These are phyloP conservation scores for Cercospora nicotianae DNA, from an alignment of 2,329 filamentous ascomycete genomes.

Conservation along the genomic window DNA sequence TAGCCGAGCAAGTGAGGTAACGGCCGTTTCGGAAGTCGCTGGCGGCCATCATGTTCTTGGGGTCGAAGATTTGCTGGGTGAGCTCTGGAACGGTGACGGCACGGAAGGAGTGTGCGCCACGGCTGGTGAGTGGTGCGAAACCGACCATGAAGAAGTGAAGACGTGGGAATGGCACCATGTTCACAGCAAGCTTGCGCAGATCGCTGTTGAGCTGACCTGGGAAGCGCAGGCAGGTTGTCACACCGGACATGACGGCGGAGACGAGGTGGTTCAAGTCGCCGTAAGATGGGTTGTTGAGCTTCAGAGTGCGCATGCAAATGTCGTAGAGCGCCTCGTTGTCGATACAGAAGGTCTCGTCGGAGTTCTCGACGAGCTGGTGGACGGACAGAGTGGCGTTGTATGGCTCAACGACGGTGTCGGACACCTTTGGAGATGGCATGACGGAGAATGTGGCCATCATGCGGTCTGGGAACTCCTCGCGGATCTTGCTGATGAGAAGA, in stretches of 20 bases:
- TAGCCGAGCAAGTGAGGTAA: conserved; percentile 98
- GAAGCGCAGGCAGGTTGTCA: conserved; percentile 98
- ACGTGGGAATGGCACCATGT: conserved; percentile 99
- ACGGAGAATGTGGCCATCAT: conserved; percentile 99
- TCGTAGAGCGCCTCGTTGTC: conserved; percentile 99
- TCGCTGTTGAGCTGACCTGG: conserved; percentile 99
- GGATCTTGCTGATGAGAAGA: conserved; percentile 99
- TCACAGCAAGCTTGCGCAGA: conserved; percentile 97
- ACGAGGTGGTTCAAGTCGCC: conserved; percentile 99
- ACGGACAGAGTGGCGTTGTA: conserved; percentile 99
- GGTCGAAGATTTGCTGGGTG: conserved; percentile 99
- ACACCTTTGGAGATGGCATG: conserved; percentile 98
- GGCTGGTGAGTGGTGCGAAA: conserved; percentile 96
- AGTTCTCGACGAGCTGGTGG: conserved; percentile 99
- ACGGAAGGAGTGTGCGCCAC: conserved; percentile 90
- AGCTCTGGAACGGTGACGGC: conserved; percentile 96
- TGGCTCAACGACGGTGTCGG: conserved; percentile 98
- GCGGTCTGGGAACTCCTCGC: conserved; percentile 99
- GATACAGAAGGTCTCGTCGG: conserved; percentile 99
- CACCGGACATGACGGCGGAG: conserved; percentile 98
- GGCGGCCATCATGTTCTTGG: conserved; percentile 99
- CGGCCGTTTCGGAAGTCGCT: conserved; percentile 99
- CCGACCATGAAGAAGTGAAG: conserved; percentile 99
- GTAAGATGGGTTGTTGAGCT: conserved; percentile 98
- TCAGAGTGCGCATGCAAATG: conserved; percentile 99